These are phyloP conservation scores for Patellaria atrata DNA, from an alignment of 495 filamentous ascomycete species.

Conservation along the genomic window DNA sequence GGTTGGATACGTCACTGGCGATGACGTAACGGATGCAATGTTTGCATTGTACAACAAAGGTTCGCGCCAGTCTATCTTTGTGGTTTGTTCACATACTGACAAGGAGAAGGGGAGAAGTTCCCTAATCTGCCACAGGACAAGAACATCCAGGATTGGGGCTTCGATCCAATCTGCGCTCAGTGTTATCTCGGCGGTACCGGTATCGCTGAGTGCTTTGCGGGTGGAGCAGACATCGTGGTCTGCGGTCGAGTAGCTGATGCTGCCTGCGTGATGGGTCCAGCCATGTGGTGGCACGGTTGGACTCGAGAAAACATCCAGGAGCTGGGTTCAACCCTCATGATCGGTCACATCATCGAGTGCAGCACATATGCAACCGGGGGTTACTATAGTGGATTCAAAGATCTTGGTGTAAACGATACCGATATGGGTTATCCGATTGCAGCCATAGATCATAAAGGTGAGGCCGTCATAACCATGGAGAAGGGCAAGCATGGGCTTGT, in stretches of 20 bases:
- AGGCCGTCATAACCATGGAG: slow-evolving; percentile 12
- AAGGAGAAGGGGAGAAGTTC: slow-evolving; percentile 7
- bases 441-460: slow-evolving; percentile 3
- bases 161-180: slow-evolving; percentile 9
- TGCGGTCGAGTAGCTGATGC: slow-evolving; percentile 19
- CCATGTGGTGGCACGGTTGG: slow-evolving; percentile 18
- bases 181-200: slow-evolving; percentile 13
- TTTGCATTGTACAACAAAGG: slow-evolving; percentile 6
- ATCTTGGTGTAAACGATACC: slow-evolving; percentile 6
- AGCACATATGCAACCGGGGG: slow-evolving; percentile 10
- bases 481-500: slow-evolving; percentile 9
- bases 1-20: slow-evolving; percentile 14
- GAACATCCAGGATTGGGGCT: slow-evolving; percentile 12
- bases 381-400: slow-evolving; percentile 13
- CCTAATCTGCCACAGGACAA: slow-evolving; percentile 5
- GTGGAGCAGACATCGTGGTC: slow-evolving; percentile 13
- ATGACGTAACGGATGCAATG: slow-evolving; percentile 9
- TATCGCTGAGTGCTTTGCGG: slow-evolving; percentile 9
- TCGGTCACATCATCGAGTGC: slow-evolving; percentile 15
- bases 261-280: slow-evolving; percentile 5
- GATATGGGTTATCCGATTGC: slow-evolving; percentile 13
- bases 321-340: slow-evolving; percentile 11
- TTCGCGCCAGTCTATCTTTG: neutral
- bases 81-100: neutral
- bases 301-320: slow-evolving; percentile 5